phyloP scores from a whole-genome alignment of 139 green algal species.

The Mesostigma viride region DNA sequence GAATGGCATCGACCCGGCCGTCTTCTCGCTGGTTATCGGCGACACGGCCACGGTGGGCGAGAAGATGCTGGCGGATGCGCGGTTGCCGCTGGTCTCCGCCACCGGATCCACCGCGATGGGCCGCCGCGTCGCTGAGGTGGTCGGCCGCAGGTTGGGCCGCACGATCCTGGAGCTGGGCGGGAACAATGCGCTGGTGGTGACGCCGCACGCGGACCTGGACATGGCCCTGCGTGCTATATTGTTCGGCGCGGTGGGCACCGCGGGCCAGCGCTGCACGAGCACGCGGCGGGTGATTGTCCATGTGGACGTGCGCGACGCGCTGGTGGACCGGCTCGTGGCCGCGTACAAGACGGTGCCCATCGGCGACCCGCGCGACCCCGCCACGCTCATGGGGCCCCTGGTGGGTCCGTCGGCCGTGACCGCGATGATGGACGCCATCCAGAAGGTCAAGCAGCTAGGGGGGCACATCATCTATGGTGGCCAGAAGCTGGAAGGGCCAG shows the following conservation, averaged over 20 bases:
- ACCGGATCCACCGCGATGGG: no score
- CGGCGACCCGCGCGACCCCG: constrained; percentile 16
- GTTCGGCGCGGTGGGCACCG: constrained; percentile 27
- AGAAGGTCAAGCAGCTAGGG: constrained; percentile 2
- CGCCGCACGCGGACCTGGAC: constrained; percentile 21
- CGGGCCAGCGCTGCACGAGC: constrained; percentile 27
- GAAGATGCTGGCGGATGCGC: constrained; percentile 10
- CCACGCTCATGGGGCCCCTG: constrained; percentile 16
- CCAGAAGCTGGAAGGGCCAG: not conserved
- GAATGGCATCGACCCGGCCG: no score
- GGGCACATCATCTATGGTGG: not conserved
- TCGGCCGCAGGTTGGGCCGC: constrained; percentile 14
- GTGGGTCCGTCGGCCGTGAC: constrained; percentile 8
- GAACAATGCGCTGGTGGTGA: constrained; percentile 33
- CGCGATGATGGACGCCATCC: constrained; percentile 15
- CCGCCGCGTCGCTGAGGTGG: no score
- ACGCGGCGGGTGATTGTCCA: constrained; percentile 10
- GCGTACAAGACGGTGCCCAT: constrained; percentile 22
- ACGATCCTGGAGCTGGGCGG: constrained; percentile 23
- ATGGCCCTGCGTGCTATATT: constrained; percentile 22
- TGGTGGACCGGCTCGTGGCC: constrained; percentile 9
- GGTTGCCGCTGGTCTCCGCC: constrained; percentile 20
- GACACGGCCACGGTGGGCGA: constrained; percentile 18
- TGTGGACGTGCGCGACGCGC: constrained; percentile 10
- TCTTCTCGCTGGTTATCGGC: constrained; percentile 15